phyloP scores from a whole-genome alignment of 345 rosid species.

The Balakata baccata region DNA sequence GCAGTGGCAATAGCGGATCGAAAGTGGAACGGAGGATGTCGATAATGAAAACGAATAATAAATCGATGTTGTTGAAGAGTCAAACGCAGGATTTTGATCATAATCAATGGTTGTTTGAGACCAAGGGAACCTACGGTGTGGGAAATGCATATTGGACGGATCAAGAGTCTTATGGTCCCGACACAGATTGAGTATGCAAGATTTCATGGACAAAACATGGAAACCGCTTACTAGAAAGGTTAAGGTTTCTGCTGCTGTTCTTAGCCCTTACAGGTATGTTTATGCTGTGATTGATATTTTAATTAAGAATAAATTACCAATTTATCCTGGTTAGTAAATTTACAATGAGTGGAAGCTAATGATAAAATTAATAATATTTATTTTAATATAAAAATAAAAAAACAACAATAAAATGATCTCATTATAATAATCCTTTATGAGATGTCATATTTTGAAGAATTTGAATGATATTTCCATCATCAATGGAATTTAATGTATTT shows the following conservation, averaged over 20 bases:
- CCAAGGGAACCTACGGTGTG: conserved; percentile 63
- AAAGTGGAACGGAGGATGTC: conserved; percentile 73
- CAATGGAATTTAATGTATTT: too few relatives aligned
- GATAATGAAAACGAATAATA: conserved; percentile 60
- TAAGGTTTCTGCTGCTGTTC: conserved; percentile 51
- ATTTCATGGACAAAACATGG: conserved; percentile 97
- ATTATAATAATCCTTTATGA: too few relatives aligned
- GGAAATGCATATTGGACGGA: conserved; percentile 89
- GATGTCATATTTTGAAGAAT: too few relatives aligned
- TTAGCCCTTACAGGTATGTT: conserved; percentile 77
- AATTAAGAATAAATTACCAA: too few relatives aligned
- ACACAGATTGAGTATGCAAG: conserved; percentile 61
- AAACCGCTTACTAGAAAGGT: conserved; percentile 85
- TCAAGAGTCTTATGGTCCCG: conserved; percentile 32
- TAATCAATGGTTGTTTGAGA: conserved; percentile 87
- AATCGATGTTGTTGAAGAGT: conserved; percentile 79
- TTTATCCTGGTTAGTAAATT: too few relatives aligned
- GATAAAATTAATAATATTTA: too few relatives aligned
- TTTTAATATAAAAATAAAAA: too few relatives aligned
- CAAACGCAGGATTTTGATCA: conserved; percentile 93
- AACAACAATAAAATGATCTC: too few relatives aligned
- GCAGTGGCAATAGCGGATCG: conserved; percentile 7
- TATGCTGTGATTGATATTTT: too few relatives aligned
- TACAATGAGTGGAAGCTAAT: too few relatives aligned
- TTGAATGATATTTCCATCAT: too few relatives aligned